Evolutionary conservation across 139 green algal genomes (phyloP), one percentile per base, ranked within the genome.

Genomic region (Chlamydomonas incerta): DNA sequence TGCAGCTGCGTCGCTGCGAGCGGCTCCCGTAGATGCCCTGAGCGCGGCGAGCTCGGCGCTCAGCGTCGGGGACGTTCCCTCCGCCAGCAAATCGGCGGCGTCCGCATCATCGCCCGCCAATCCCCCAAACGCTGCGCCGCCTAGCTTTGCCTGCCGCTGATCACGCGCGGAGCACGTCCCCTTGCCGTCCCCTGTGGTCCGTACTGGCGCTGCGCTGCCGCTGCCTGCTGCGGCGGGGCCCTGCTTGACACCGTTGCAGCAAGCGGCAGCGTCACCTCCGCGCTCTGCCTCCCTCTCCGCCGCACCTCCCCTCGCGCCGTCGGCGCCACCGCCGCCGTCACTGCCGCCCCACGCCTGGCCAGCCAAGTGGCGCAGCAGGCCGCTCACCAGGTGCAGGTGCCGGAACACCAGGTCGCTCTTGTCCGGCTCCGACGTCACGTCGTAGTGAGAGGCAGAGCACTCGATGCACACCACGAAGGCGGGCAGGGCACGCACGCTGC

Each of bases 341-440:
- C 33, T 47, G 31, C 26, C 10, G 14, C 68, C 80, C 80, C 80
- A 86, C 3, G 55, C 80, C 20, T 79, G 34, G 24, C 0, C 55
- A 23, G 80, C 68, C 34, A 86, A 28, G 14, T 34, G 31, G 15
- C 55, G 9, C 28, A 86, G 68, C 17, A 79, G 55, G 10, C 8
- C 26, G 34, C 67, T 55, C 26, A 79, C 20, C 23, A 20, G 3
- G 33, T 34, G 28, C 33, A 57, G 33, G 28, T 72, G 29, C 34
- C 63, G 58, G 50, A 86, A 79, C 23, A 86, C 52, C 18, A 79
- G 28, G 57, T 71, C 55, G 20, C 50, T 79, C 50, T 86, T 86
- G 37, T 79, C 80, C 10, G 80, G 52, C 68, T 86, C 80, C 6
- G 68, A 9, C 2, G 80, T 86, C 13, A 86, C 80, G 35, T 86